These are phyloP conservation scores for Ophiocordyceps robertsii DNA, from an alignment of 2,329 filamentous ascomycete species.

Conservation along the genomic window DNA sequence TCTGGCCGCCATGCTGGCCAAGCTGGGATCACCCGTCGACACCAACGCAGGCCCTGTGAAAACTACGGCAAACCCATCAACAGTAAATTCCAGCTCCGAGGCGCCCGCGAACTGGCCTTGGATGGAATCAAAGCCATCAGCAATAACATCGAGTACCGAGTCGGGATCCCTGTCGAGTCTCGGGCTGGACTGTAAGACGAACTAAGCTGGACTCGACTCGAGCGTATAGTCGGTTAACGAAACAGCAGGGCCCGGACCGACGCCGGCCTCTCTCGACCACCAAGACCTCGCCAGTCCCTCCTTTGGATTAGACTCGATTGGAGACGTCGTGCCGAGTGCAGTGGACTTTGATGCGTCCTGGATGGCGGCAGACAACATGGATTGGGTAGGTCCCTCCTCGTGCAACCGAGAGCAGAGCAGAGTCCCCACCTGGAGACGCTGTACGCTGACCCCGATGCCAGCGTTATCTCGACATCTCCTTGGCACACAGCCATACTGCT, in stretches of 20 bases:
- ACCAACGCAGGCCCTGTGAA: not conserved
- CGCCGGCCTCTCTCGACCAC: conserved; percentile 7
- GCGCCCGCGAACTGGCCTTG: not conserved
- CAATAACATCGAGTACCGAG: not conserved
- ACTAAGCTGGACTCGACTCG: not conserved
- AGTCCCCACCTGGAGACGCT: not conserved
- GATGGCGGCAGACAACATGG: conserved; percentile 20
- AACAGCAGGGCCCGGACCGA: conserved; percentile 6
- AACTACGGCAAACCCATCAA: not conserved
- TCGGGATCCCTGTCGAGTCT: not conserved
- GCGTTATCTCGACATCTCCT: conserved; percentile 20
- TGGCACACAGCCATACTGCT: conserved; percentile 16
- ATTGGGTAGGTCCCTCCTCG: conserved; percentile 20
- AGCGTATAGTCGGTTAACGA: not conserved
- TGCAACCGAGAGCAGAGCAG: not conserved
- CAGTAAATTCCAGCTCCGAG: not conserved
- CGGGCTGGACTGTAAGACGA: not conserved
- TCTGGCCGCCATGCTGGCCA: conserved; percentile 27
- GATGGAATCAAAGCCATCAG: not conserved
- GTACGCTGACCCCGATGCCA: conserved; percentile 5
- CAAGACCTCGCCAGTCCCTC: not conserved
- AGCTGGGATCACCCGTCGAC: conserved; percentile 18
- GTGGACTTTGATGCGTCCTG: conserved; percentile 12
- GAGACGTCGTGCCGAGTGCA: conserved; percentile 3
- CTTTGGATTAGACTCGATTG: not conserved